phyloP scores from a whole-genome alignment of 1,139 yeast species.

The Sugiyamaella xylanicola region DNA sequence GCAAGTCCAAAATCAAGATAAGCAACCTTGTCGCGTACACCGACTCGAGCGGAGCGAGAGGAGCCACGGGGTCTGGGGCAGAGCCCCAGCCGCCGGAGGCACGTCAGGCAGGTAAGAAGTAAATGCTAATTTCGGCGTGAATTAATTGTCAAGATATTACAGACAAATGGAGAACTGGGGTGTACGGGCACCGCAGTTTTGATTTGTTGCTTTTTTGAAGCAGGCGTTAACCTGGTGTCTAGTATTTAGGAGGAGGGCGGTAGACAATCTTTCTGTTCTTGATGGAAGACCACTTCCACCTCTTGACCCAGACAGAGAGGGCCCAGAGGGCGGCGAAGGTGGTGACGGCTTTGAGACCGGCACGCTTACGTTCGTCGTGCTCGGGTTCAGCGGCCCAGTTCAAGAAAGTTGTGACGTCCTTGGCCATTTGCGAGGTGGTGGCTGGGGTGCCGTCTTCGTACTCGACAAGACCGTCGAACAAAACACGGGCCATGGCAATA shows the following conservation, averaged over 20 bases:
- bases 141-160: conserved; percentile 19
- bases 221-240: not conserved
- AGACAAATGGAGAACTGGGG: conserved; percentile 8
- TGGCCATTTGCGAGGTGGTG: conserved; percentile 98
- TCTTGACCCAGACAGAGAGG: conserved; percentile 88
- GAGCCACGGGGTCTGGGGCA: conserved; percentile 8
- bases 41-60: not conserved
- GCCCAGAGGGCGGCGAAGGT: conserved; percentile 79
- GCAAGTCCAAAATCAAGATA: too few relatives aligned
- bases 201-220: conserved; percentile 9
- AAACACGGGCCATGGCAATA: conserved; percentile 98
- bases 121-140: conserved; percentile 18
- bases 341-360: conserved; percentile 91
- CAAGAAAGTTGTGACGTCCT: conserved; percentile 92
- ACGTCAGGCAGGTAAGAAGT: not conserved
- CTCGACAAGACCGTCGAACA: conserved; percentile 96
- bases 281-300: conserved; percentile 96
- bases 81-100: conserved; percentile 9
- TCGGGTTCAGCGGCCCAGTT: conserved; percentile 99
- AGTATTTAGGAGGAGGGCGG: conserved; percentile 65
- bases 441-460: conserved; percentile 99
- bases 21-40: too few relatives aligned
- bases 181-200: conserved; percentile 1
- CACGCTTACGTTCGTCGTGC: conserved; percentile 96
- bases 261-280: conserved; percentile 93